Evolutionary conservation across 345 rosid genomes (phyloP).

Genomic region (Brassica carinata): DNA sequence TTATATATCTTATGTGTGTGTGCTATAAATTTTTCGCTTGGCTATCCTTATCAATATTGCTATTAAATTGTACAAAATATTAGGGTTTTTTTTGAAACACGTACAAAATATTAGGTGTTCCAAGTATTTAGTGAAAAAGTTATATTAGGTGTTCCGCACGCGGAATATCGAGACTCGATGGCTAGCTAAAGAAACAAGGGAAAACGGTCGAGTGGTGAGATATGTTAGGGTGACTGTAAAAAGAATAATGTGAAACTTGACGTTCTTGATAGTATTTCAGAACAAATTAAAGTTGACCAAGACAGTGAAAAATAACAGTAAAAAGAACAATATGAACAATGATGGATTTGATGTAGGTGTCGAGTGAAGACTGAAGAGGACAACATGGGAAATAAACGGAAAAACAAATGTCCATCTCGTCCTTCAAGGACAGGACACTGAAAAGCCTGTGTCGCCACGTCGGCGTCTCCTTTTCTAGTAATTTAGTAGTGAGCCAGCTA

Average conservation of each 20-base stretch:
- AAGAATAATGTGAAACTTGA: background rate
- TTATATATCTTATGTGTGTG: background rate
- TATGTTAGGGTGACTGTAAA: background rate
- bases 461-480: conserved; percentile 19
- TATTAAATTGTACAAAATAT: background rate
- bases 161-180: background rate
- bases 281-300: conserved; percentile 5
- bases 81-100: too few species aligned
- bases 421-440: conserved; percentile 41
- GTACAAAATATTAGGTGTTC: too few species aligned
- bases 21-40: background rate
- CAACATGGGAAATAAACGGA: background rate
- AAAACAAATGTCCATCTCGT: background rate
- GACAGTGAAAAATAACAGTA: background rate
- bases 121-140: too few species aligned
- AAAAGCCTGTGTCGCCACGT: conserved; percentile 44
- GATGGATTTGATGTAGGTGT: background rate
- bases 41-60: background rate
- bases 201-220: background rate
- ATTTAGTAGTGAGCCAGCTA: conserved; percentile 32
- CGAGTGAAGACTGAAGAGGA: background rate
- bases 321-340: background rate
- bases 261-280: background rate
- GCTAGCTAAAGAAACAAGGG: background rate
- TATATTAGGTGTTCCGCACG: too few species aligned